Evolutionary conservation across 257 asterid genomes (phyloP), one percentile per base, ranked within the genome.

Genomic region (Ilex aquifolium): DNA sequence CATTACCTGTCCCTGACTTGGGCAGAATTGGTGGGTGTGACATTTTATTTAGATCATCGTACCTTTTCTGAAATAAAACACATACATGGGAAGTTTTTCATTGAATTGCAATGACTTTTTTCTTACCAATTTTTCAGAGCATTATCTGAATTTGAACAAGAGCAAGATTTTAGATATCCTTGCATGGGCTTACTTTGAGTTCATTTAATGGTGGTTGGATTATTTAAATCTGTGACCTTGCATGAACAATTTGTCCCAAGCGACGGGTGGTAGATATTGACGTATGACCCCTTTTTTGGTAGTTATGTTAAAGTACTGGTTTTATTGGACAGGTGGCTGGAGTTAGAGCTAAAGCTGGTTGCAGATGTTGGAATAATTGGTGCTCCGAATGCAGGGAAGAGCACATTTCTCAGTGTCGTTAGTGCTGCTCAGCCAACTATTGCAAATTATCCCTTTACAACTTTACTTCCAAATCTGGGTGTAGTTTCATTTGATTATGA

Each of bases 341-440:
- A 93, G 32, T 78, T 93, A 80, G 99, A 93, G 84, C 82, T 93
- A 64, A 93, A 93, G 77, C 70, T 93, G 79, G 99, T 93, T 30
- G 97, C 99, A 32, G 99, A 93, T 84, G 97, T 90, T 62, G 99
- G 97, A 77, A 93, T 90, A 57, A 70, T 93, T 9, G 99, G 99
- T 66, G 97, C 78, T 66, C 99, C 99, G 46, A 93, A 93, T 78
- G 99, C 99, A 46, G 97, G 99, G 72, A 93, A 93, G 80, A 93
- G 99, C 84, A 93, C 96, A 9, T 74, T 82, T 68, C 95, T 93
- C 59, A 90, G 99, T 70, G 97, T 93, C 62, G 61, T 93, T 53
- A 87, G 95, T 78, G 94, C 99, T 71, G 97, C 99, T 65, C 86
- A 82, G 76, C 99, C 97, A 61, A 71, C 77, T 61, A 90, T 87